Base-by-base conservation (phyloP, 768 basidiomycete genomes). In the Saitozyma podzolica region DNA sequence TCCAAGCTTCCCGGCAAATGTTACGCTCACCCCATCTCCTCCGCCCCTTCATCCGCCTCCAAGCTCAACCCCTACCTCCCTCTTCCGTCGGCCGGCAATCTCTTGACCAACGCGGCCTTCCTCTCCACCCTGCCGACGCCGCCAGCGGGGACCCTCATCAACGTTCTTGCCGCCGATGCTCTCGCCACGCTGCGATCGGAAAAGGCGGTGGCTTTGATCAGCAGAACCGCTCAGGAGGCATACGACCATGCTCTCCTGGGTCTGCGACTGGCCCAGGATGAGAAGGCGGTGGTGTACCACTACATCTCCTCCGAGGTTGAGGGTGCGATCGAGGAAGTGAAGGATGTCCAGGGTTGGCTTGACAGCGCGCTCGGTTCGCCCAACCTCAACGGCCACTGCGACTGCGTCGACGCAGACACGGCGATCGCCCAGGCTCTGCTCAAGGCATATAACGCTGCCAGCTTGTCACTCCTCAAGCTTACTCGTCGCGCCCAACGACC, bases 211-310 rank as follows among this genome's bases (percentile, higher is more conserved):
- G 88, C 92, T 75, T 70, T 98, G 54, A 83, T 94, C 72, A 94
- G 92, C 8, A 83, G 85, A 43, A 86, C 85, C 0, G 77, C 86
- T 4, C 89, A 92, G 75, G 85, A 92, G 73, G 91, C 92, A 4
- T 89, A 94, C 70, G 91, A 94, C 74, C 88, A 97, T 78, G 89
- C 92, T 20, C 81, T 97, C 43, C 84, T 97, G 16, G 91, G 92
- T 14, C 87, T 90, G 56, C 85, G 88, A 49, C 80, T 97, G 54
- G 91, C 95, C 0, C 84, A 84, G 43, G 78, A 83, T 8, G 86
- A 89, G 70, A 82, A 83, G 59, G 88, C 85, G 68, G 87, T 88
- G 6, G 90, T 95, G n/a, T 82, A 96, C 20, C 95, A 97, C 76
- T 96, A 92, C 80, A 87, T 89, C 69, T 73, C 82, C 8, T 80